phyloP scores from a whole-genome alignment of 2,329 filamentous ascomycete species.

The Fusarium sp. region DNA sequence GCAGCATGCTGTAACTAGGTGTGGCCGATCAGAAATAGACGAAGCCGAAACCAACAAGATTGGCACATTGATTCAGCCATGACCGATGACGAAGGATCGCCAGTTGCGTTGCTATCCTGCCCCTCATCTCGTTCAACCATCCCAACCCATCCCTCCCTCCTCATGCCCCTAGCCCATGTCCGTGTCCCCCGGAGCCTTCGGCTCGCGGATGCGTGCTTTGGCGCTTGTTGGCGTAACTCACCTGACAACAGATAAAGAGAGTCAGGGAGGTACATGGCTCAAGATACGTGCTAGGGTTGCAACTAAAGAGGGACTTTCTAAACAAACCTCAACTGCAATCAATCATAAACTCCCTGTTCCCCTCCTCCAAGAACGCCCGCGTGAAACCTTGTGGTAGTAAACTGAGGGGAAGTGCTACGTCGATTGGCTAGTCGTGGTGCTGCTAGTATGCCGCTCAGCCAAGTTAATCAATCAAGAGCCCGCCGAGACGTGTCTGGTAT shows the following conservation, averaged over 20 bases:
- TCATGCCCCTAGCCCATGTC: slow-evolving; percentile 1
- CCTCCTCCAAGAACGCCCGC: slow-evolving; percentile 22
- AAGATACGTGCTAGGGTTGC: background rate
- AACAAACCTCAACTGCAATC: slow-evolving; percentile 17
- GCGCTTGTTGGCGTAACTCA: slow-evolving; percentile 43
- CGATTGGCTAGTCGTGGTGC: slow-evolving; percentile 31
- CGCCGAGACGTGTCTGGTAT: slow-evolving; percentile 32
- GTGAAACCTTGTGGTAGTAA: slow-evolving; percentile 47
- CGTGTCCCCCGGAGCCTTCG: slow-evolving; percentile 43
- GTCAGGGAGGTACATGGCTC: background rate
- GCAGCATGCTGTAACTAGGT: slow-evolving; percentile 2
- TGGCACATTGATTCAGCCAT: slow-evolving; percentile 27
- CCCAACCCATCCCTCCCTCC: background rate
- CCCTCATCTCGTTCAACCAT: slow-evolving; percentile 30
- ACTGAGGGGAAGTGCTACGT: slow-evolving; percentile 42
- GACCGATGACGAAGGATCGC: slow-evolving; percentile 47
- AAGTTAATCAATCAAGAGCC: slow-evolving; percentile 20
- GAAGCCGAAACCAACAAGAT: slow-evolving; percentile 20
- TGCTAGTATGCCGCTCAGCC: slow-evolving; percentile 3
- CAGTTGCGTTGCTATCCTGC: slow-evolving; percentile 28
- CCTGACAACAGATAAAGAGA: slow-evolving; percentile 41
- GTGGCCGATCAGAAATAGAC: slow-evolving; percentile 28
- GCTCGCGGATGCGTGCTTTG: slow-evolving; percentile 43
- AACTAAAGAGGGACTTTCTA: slow-evolving; percentile 13
- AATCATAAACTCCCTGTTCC: slow-evolving; percentile 18